Evolutionary conservation across 2,329 filamentous ascomycete species (phyloP).

Genomic region (Penicillium janthinellum): DNA sequence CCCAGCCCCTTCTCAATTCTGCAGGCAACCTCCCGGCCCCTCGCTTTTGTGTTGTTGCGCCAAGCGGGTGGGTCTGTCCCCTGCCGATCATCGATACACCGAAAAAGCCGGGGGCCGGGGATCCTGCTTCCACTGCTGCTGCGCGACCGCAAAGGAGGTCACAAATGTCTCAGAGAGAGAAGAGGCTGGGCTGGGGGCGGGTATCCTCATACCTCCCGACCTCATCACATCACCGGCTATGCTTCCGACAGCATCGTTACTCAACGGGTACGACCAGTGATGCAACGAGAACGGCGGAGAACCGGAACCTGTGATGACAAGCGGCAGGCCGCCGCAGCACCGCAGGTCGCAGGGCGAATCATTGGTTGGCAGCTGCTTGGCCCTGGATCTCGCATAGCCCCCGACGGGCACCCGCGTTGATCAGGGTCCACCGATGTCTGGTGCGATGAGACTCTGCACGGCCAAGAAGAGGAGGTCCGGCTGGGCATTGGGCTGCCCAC

Average conservation of each 20-base stretch:
- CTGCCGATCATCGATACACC: slow-evolving; percentile 21
- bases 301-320: neutral
- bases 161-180: slow-evolving; percentile 15
- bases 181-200: neutral
- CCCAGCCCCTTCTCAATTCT: neutral
- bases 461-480: slow-evolving; percentile 15
- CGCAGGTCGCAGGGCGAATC: slow-evolving; percentile 4
- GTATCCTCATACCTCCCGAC: slow-evolving; percentile 2
- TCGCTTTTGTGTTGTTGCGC: neutral
- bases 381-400: slow-evolving; percentile 1
- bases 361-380: slow-evolving; percentile 7
- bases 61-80: slow-evolving; percentile 21
- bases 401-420: slow-evolving; percentile 18
- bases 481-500: neutral
- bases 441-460: slow-evolving; percentile 13
- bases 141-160: slow-evolving; percentile 10
- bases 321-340: neutral
- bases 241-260: neutral
- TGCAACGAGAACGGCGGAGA: neutral
- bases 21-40: neutral
- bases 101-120: neutral
- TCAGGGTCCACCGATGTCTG: slow-evolving; percentile 14
- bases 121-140: neutral
- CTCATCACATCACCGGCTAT: slow-evolving; percentile 23
- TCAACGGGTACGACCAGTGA: neutral